Conservation (phyloP, 2,329 filamentous ascomycete genomes). For the Clonostachys byssicola region DNA sequence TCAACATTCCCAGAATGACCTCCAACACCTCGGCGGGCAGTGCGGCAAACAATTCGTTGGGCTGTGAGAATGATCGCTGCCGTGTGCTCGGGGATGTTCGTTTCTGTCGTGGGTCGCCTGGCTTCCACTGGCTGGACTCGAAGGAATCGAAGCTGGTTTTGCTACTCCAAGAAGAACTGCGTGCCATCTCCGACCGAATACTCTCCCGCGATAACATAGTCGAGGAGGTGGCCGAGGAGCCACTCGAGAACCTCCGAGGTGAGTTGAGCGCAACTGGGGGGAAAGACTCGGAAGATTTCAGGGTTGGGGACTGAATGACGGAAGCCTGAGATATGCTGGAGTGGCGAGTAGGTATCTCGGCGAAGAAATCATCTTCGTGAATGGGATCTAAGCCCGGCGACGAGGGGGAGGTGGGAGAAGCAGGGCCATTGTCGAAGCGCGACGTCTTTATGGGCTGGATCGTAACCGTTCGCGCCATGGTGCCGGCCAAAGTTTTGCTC, state of each 20-base stretch:
- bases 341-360: not conserved
- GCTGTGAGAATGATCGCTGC: conserved; percentile 20
- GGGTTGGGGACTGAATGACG: not conserved
- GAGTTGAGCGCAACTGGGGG: conserved; percentile 21
- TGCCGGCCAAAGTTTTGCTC: too few species aligned
- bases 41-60: conserved; percentile 48
- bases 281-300: conserved; percentile 1
- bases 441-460: conserved; percentile 4
- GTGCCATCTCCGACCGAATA: conserved; percentile 12
- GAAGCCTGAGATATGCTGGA: not conserved
- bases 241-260: conserved; percentile 20
- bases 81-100: conserved; percentile 4
- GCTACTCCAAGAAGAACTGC: conserved; percentile 24
- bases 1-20: conserved; percentile 50
- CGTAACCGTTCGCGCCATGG: conserved; percentile 5
- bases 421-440: not conserved
- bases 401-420: not conserved
- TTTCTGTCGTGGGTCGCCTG: conserved; percentile 16
- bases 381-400: conserved; percentile 1
- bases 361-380: conserved; percentile 1
- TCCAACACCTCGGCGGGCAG: conserved; percentile 56
- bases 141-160: conserved; percentile 34
- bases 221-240: conserved; percentile 14
- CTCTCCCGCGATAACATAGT: conserved; percentile 20
- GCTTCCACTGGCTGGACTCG: conserved; percentile 22